phyloP scores from a whole-genome alignment of 805 yeast species.

The Barnettozyma vustinii region DNA sequence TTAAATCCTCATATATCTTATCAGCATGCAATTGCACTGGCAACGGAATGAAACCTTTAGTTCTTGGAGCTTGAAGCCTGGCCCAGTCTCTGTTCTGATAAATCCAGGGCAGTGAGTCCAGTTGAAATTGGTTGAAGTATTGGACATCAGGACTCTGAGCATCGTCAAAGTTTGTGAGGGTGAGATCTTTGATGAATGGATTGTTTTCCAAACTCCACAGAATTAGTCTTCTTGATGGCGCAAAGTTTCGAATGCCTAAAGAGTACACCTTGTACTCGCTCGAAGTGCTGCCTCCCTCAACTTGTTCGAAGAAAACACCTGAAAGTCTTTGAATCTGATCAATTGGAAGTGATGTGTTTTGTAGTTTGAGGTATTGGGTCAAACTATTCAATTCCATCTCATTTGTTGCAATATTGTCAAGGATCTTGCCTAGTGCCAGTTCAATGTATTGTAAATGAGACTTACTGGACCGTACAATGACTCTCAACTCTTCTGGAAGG shows the following conservation, averaged over 20 bases:
- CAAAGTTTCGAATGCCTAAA: constrained; percentile 15
- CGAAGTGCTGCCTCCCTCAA: not conserved
- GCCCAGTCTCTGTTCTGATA: constrained; percentile 19
- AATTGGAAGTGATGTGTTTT: constrained; percentile 15
- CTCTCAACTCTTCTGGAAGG: constrained; percentile 15
- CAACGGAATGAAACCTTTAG: not conserved
- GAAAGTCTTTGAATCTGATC: constrained; percentile 21
- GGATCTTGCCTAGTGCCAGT: constrained; percentile 15
- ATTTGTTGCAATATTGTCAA: constrained; percentile 11
- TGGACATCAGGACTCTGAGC: constrained; percentile 4
- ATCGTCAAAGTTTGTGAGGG: constrained; percentile 5
- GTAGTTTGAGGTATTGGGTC: constrained; percentile 7
- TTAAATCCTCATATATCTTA: constrained; percentile 12
- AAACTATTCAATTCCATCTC: constrained; percentile 16
- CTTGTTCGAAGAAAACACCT: constrained; percentile 20
- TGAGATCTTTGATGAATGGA: constrained; percentile 15
- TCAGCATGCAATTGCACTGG: constrained; percentile 8
- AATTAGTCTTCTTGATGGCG: constrained; percentile 21
- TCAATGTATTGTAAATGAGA: constrained; percentile 24
- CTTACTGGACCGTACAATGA: constrained; percentile 20
- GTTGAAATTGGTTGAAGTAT: constrained; percentile 10
- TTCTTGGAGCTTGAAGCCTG: constrained; percentile 19
- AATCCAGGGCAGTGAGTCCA: constrained; percentile 23
- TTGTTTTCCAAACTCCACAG: constrained; percentile 24
- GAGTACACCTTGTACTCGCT: constrained; percentile 16